These are phyloP conservation scores for Ceriops decandra DNA, from an alignment of 345 rosid species.

Conservation along the genomic window DNA sequence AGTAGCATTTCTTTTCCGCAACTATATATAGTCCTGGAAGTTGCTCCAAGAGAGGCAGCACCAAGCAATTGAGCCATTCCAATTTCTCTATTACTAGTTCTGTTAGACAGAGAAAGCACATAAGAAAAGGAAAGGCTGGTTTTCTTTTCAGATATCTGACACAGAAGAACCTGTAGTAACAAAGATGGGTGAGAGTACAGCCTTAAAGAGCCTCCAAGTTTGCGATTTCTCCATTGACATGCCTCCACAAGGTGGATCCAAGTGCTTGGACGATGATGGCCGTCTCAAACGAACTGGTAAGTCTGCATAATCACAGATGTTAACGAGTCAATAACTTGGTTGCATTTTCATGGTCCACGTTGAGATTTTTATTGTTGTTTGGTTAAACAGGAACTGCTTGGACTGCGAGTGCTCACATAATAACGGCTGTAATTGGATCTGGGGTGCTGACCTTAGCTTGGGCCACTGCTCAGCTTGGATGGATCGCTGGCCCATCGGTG, in stretches of 20 bases:
- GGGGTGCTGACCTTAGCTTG: conserved; percentile 73
- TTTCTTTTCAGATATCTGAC: not conserved
- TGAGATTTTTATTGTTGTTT: not conserved
- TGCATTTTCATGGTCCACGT: not conserved
- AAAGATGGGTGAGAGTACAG: conserved; percentile 16
- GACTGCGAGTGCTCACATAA: conserved; percentile 77
- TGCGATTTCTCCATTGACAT: conserved; percentile 34
- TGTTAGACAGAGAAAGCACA: too few relatives aligned
- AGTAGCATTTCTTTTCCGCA: not conserved
- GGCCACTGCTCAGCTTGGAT: conserved; percentile 82
- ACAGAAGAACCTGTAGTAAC: not conserved
- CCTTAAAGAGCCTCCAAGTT: conserved; percentile 12
- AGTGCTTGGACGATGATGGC: conserved; percentile 76
- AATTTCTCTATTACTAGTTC: not conserved
- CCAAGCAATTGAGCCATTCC: not conserved
- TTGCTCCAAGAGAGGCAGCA: not conserved
- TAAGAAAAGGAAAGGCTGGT: not conserved
- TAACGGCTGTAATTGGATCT: conserved; percentile 80
- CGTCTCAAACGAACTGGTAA: conserved; percentile 68
- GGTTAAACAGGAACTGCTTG: conserved; percentile 46
- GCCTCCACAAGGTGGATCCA: conserved; percentile 39
- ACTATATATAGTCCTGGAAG: not conserved
- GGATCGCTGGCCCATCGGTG: conserved; percentile 66
- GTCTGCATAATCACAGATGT: not conserved
- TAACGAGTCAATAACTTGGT: too few relatives aligned